Base-by-base conservation (phyloP, 352 stramenopile genomes). In the Phytophthora litchii region DNA sequence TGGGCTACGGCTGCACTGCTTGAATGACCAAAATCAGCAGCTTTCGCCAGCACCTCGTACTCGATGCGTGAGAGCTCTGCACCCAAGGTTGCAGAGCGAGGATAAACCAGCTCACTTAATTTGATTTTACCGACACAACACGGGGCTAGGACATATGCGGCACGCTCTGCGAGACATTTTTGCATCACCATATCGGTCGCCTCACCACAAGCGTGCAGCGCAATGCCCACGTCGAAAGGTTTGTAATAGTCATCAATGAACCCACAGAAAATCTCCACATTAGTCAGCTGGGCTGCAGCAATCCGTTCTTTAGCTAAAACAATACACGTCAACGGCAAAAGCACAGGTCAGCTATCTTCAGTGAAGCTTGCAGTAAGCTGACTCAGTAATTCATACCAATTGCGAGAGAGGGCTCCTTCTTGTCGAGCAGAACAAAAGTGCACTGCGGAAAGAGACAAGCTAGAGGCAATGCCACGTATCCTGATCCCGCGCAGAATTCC, bases 41-140 rank as follows among this genome's bases (percentile, higher is more conserved):
- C 85, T 46, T 86, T 88, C 29, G 85, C 85, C 21, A 92, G 60
- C 49, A 93, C 84, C 50, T 91, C 68, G 64, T 90, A 92, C 64
- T 92, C 83, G 7, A 64, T 64, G 9, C 83, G 79, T n/a, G 66
- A 74, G 16, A 91, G 63, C 43, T 67, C 54, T 13, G 44, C 19
- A n/a, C 62, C 38, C 13, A 92, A 60, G 2, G 72, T 62, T 4
- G 62, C 49, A 4, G 82, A 92, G 13, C 84, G 80, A 46, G 84
- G 84, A 48, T 92, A 93, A 4, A 43, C 41, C 37, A 91, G 46
- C 6, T 68, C 55, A 34, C 81, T 91, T 17, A 75, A 69, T 60
- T 91, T 89, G 60, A 93, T 81, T 45, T 93, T 91, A 21, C 85
- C 85, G 19, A 94, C 85, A 36, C 85, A 94, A 60, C 85, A 94